Evolutionary conservation across 768 basidiomycete genomes (phyloP).

Genomic region (Termitomyces sp.): DNA sequence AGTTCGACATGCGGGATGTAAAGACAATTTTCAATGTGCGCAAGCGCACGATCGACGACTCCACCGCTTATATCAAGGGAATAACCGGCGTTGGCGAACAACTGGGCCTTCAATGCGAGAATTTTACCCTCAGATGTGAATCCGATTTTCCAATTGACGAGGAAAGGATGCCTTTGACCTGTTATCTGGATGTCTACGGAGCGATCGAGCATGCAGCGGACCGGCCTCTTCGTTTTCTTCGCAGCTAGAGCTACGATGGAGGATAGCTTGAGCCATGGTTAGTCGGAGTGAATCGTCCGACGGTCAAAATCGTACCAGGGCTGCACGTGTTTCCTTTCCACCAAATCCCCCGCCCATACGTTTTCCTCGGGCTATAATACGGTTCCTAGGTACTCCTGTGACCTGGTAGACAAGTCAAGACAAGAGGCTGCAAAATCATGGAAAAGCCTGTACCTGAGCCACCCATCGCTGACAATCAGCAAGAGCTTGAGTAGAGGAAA

Average conservation of each 20-base stretch:
- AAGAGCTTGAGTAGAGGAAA: slow-evolving; percentile 11
- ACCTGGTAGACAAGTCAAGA: background rate
- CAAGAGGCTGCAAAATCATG: background rate
- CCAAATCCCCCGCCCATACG: slow-evolving; percentile 14
- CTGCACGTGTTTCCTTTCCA: slow-evolving; percentile 11
- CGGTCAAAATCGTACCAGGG: slow-evolving; percentile 1
- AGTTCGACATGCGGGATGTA: slow-evolving; percentile 13
- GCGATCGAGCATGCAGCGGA: slow-evolving; percentile 15
- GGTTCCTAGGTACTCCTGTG: slow-evolving; percentile 13
- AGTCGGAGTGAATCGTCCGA: background rate
- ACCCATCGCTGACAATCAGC: slow-evolving; percentile 12
- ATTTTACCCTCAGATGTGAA: slow-evolving; percentile 12
- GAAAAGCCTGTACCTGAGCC: slow-evolving; percentile 5
- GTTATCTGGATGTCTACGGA: slow-evolving; percentile 12
- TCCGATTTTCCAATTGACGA: slow-evolving; percentile 12
- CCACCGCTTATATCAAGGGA: slow-evolving; percentile 14
- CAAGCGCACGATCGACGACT: slow-evolving; percentile 12
- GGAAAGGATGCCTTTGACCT: slow-evolving; percentile 15
- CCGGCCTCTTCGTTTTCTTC: slow-evolving; percentile 12
- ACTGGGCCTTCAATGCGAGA: slow-evolving; percentile 6
- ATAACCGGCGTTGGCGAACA: slow-evolving; percentile 12
- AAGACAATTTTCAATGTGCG: slow-evolving; percentile 13
- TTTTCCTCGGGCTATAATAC: slow-evolving; percentile 9
- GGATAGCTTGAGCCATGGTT: slow-evolving; percentile 4
- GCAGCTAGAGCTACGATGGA: slow-evolving; percentile 12